Percentiles rank a stretch among this genome's conserved stretches.
Conservation (phyloP, 805 yeast species). For the Sugiyamaella americana region DNA sequence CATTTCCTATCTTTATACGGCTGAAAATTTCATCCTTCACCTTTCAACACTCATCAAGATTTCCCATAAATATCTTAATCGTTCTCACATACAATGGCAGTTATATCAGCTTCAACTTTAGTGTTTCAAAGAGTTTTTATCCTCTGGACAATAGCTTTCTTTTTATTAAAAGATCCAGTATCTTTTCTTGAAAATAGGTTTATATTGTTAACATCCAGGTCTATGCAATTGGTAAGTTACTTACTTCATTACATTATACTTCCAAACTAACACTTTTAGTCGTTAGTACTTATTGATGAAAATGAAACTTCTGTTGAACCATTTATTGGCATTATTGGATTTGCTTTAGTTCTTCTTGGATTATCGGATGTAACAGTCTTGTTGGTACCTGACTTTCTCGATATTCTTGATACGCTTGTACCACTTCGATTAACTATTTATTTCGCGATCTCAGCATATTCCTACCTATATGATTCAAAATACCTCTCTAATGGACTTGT, state of each 20-base stretch:
- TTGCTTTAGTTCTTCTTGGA: constrained; percentile 1
- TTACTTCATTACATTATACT: neutral
- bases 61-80: too few relatives aligned
- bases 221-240: constrained; percentile 21
- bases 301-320: neutral
- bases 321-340: neutral
- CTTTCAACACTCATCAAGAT: too few relatives aligned
- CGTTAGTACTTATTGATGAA: neutral
- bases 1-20: too few relatives aligned
- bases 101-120: constrained; percentile 19
- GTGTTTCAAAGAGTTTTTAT: constrained; percentile 22
- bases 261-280: neutral
- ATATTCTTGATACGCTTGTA: constrained; percentile 23
- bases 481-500: constrained; percentile 27
- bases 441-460: constrained; percentile 21
- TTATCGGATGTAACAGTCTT: constrained; percentile 16
- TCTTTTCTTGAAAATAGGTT: constrained; percentile 22
- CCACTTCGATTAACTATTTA: constrained; percentile 27
- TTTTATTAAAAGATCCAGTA: constrained; percentile 26
- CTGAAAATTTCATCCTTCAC: too few relatives aligned
- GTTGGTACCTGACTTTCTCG: constrained; percentile 18
- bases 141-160: constrained; percentile 26
- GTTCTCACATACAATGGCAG: constrained; percentile 18
- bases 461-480: constrained; percentile 21
- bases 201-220: constrained; percentile 25